phyloP scores from a whole-genome alignment of 495 filamentous ascomycete genomes.

The Aspergillus ellipticus region DNA sequence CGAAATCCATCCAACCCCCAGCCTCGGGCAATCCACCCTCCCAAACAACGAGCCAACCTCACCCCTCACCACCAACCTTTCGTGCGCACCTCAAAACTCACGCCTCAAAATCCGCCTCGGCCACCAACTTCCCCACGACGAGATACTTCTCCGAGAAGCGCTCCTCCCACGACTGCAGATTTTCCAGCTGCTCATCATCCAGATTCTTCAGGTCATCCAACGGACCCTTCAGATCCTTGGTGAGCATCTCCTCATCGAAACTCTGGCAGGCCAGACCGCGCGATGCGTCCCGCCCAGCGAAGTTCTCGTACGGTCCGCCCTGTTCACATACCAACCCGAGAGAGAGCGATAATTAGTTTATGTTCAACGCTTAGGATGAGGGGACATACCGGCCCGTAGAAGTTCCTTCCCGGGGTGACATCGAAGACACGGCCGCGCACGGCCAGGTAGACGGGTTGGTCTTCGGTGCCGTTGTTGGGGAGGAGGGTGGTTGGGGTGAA shows the following conservation, averaged over 20 bases:
- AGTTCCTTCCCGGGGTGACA: constrained; percentile 77
- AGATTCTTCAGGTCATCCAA: constrained; percentile 78
- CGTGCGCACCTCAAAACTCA: too few species aligned
- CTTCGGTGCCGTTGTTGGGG: constrained; percentile 79
- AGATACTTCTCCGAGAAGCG: constrained; percentile 92
- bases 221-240: constrained; percentile 82
- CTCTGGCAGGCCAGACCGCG: constrained; percentile 86
- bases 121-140: constrained; percentile 85
- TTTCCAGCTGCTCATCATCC: constrained; percentile 72
- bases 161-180: constrained; percentile 86
- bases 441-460: constrained; percentile 74
- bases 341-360: too few species aligned
- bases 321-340: constrained; percentile 10
- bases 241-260: constrained; percentile 96
- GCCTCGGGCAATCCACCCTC: neutral
- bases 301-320: constrained; percentile 90
- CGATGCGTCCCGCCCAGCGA: constrained; percentile 90
- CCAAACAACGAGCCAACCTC: neutral
- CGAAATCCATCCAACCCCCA: too few species aligned
- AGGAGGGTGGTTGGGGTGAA: constrained; percentile 84
- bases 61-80: constrained; percentile 8
- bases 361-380: too few species aligned
- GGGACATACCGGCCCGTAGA: constrained; percentile 71
- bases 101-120: constrained; percentile 59
- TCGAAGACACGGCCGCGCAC: constrained; percentile 86